Conservation (phyloP, 192 early-diverging fungal species). For the Backusella tuberculispora region DNA sequence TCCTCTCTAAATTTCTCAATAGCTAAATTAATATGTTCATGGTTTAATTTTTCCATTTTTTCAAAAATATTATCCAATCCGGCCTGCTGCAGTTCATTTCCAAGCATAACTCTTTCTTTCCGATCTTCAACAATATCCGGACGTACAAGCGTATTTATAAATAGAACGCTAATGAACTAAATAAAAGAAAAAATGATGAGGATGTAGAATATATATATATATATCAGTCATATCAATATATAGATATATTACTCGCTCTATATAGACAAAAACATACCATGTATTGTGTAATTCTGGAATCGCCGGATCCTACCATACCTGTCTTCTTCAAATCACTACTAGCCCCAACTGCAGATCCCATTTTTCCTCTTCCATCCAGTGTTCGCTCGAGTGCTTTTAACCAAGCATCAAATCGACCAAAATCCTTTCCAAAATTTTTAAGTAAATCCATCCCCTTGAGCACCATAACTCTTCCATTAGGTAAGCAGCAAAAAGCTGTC, state of each 20-base stretch:
- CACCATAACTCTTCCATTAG: conserved; percentile 71
- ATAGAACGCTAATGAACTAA: conserved; percentile 69
- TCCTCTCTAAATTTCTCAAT: conserved; percentile 34
- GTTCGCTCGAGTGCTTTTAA: conserved; percentile 66
- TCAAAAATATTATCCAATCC: conserved; percentile 43
- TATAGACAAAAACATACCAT: conserved; percentile 55
- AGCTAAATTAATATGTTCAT: conserved; percentile 36
- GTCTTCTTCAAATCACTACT: conserved; percentile 68
- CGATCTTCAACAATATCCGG: conserved; percentile 66
- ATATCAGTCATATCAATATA: neutral
- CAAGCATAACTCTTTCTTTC: conserved; percentile 65
- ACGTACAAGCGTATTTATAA: conserved; percentile 74
- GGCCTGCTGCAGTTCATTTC: conserved; percentile 69
- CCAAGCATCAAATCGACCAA: conserved; percentile 62
- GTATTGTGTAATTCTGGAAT: conserved; percentile 61
- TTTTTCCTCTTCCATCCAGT: conserved; percentile 73
- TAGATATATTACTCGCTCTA: neutral
- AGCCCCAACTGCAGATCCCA: conserved; percentile 77
- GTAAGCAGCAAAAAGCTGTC: conserved; percentile 75
- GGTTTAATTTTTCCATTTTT: conserved; percentile 27
- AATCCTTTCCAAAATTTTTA: conserved; percentile 52
- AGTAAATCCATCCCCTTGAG: conserved; percentile 74
- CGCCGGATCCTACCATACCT: conserved; percentile 47
- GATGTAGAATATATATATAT: neutral
- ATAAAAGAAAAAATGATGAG: neutral